A percentile compares a stretch with the other conserved stretches of the same genome.
These are phyloP conservation scores for Paramecium octaurelia DNA, from an alignment of 73 alveolate species.

Conservation along the genomic window DNA sequence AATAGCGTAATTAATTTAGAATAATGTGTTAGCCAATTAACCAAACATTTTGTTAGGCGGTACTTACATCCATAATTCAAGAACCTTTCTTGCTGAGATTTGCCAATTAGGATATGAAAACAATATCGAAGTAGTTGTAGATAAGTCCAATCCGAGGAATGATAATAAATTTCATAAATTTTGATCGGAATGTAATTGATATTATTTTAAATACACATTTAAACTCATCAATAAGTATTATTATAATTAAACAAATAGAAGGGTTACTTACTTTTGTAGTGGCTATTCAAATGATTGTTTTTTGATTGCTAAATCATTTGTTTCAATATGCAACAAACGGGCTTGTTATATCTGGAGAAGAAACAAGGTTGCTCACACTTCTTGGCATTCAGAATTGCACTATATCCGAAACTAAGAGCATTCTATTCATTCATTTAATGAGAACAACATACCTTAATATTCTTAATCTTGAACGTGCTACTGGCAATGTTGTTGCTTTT, in stretches of 20 bases:
- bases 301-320: neutral
- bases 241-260: conserved; percentile 49
- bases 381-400: conserved; percentile 15
- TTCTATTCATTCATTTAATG: neutral
- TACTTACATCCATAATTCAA: conserved; percentile 81
- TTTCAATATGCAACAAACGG: conserved; percentile 14
- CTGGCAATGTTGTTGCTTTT: neutral
- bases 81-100: conserved; percentile 72
- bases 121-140: conserved; percentile 5
- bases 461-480: neutral
- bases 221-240: neutral
- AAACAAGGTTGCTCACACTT: conserved; percentile 6
- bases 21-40: neutral
- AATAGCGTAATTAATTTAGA: neutral
- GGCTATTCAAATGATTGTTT: neutral
- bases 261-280: neutral
- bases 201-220: neutral
- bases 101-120: conserved; percentile 33
- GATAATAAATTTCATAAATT: neutral
- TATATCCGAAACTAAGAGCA: conserved; percentile 1
- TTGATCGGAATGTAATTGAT: neutral
- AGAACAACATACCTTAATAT: neutral
- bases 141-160: conserved; percentile 35
- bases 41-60: conserved; percentile 84
- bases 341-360: neutral